phyloP scores from a whole-genome alignment of 2,329 filamentous ascomycete genomes.

The Knoxdaviesia capensis region DNA sequence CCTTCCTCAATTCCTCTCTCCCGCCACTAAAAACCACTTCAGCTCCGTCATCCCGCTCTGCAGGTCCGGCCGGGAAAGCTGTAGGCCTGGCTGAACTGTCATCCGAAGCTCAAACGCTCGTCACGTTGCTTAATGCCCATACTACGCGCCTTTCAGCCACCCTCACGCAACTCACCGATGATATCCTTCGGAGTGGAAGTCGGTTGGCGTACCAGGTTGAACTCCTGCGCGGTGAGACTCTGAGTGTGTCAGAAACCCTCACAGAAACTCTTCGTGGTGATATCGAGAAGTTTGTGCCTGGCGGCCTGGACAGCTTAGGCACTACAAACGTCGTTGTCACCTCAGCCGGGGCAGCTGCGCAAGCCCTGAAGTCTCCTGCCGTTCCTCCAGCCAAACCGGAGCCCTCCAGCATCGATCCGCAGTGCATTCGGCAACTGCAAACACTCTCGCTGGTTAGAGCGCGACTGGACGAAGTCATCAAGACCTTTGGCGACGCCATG shows the following conservation, averaged over 20 bases:
- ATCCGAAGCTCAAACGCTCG: conserved; percentile 59
- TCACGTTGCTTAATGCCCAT: conserved; percentile 76
- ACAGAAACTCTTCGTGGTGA: conserved; percentile 53
- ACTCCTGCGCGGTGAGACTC: conserved; percentile 69
- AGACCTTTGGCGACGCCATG: conserved; percentile 87
- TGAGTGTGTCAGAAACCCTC: conserved; percentile 61
- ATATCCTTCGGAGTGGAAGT: conserved; percentile 76
- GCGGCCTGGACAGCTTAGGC: conserved; percentile 15
- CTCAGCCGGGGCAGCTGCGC: no score
- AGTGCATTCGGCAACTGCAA: conserved; percentile 58
- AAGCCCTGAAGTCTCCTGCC: no score
- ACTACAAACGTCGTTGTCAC: conserved; percentile 8
- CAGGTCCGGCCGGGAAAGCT: conserved; percentile 6
- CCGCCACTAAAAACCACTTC: conserved; percentile 35
- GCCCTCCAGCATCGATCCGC: conserved; percentile 25
- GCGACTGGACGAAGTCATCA: conserved; percentile 76
- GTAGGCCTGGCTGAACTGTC: conserved; percentile 59
- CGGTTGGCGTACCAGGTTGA: conserved; percentile 89
- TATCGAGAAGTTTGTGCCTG: conserved; percentile 50
- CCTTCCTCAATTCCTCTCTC: conserved; percentile 65
- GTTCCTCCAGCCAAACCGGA: no score
- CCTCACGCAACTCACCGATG: conserved; percentile 79
- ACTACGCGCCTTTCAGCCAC: conserved; percentile 64
- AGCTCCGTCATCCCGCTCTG: not conserved
- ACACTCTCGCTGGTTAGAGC: conserved; percentile 65